Conservation (phyloP, 352 stramenopile genomes). For the Pythium dissimile region DNA sequence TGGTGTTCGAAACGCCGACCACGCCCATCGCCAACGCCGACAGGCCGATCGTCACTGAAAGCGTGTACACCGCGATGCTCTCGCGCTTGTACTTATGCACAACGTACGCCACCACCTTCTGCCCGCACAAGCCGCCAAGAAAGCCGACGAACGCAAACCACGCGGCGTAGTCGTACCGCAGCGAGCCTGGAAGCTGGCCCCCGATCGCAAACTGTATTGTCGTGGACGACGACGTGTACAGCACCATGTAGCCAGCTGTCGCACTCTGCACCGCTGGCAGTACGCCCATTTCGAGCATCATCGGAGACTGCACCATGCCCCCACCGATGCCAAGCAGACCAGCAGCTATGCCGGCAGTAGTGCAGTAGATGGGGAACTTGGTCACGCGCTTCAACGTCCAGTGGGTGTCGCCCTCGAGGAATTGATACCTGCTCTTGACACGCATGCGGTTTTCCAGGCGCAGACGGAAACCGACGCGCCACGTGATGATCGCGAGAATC, state of each 20-base stretch:
- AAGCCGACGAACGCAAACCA: conserved; percentile 92
- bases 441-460: conserved; percentile 57
- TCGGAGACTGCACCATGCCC: conserved; percentile 96
- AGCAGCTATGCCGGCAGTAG: conserved; percentile 91
- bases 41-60: conserved; percentile 65
- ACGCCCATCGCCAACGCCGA: conserved; percentile 71
- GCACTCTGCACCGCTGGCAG: conserved; percentile 84
- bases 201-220: conserved; percentile 87
- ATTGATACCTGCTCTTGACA: conserved; percentile 66
- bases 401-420: conserved; percentile 91
- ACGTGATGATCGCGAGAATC: conserved; percentile 17
- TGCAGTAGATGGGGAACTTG: conserved; percentile 91
- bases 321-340: conserved; percentile 95
- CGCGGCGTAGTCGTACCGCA: conserved; percentile 89
- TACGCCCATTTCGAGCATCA: conserved; percentile 98
- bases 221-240: conserved; percentile 91
- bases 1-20: conserved; percentile 51
- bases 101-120: conserved; percentile 82
- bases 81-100: conserved; percentile 89
- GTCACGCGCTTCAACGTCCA: conserved; percentile 88
- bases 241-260: conserved; percentile 90
- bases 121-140: conserved; percentile 64
- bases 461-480: conserved; percentile 28
- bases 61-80: conserved; percentile 76
- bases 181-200: conserved; percentile 68